Conservation (phyloP, 768 basidiomycete genomes). For the Suillus clintonianus region DNA sequence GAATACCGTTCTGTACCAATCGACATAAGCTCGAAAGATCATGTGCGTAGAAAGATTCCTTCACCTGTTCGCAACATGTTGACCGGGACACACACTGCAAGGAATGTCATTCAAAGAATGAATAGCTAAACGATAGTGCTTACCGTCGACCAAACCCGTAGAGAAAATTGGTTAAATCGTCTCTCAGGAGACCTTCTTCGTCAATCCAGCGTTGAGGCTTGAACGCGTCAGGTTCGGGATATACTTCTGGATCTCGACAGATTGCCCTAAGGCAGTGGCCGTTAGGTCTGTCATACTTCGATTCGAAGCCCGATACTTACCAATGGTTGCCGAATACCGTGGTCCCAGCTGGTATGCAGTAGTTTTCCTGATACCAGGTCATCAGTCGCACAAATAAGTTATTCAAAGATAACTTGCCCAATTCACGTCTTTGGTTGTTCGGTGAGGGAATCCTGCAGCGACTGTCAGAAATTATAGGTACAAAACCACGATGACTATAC, state of each 20-base stretch:
- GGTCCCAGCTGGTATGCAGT: neutral
- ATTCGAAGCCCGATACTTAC: neutral
- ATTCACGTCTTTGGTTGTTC: neutral
- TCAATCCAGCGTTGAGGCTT: neutral
- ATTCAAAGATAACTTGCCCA: neutral
- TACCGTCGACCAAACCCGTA: slow-evolving; percentile 52
- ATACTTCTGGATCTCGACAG: neutral
- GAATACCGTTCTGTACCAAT: slow-evolving; percentile 49
- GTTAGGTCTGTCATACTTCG: neutral
- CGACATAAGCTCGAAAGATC: neutral
- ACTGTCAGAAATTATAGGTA: neutral
- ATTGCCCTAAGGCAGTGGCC: neutral
- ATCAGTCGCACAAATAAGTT: neutral
- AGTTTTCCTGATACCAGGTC: slow-evolving; percentile 19
- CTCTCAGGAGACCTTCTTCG: neutral
- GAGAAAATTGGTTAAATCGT: slow-evolving; percentile 49
- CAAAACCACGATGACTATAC: neutral
- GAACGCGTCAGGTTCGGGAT: neutral
- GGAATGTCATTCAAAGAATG: neutral
- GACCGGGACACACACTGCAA: slow-evolving; percentile 51
- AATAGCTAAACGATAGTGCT: slow-evolving; percentile 21
- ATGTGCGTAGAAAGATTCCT: slow-evolving; percentile 30
- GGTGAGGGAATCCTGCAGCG: neutral
- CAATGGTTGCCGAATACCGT: slow-evolving; percentile 22
- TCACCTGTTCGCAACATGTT: neutral